Base-by-base conservation (phyloP, 768 basidiomycete genomes). In the Zangia roseola region DNA sequence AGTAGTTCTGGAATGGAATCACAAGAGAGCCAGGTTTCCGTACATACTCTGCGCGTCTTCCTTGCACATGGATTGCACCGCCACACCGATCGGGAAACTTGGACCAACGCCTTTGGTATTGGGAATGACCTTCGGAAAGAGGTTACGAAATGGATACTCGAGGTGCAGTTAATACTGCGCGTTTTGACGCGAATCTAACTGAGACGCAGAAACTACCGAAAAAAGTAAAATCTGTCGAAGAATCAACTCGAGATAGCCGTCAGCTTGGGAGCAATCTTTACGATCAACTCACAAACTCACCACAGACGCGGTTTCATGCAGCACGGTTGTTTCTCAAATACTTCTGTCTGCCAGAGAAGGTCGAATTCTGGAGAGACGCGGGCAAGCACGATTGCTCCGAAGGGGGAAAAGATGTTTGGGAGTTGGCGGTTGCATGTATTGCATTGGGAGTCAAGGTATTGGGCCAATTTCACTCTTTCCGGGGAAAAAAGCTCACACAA, bases 251-350 rank as follows among this genome's bases (percentile, higher is more conserved):
- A 25, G 20, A 38, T 14, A 14, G 17, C n/a, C 42, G 40, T 21
- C 45, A 7, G 2, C 17, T 20, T 8, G 54, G 60, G 14, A n/a
- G 12, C 16, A 49, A 62, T 24, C 59, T 86, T 23, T 61, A 69
- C 34, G 79, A 84, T 41, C 81, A 86, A 46, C 71, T 88, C 21
- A 61, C 62, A 8, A 73, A 68, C 3, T 82, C 78, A 0, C 73
- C 72, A 0, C 76, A 84, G 50, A 85, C 84, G 14, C 74, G 82
- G 4, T 86, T 85, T 54, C 84, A 86, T 47, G 84, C 84, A 0
- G 79, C 71, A 0, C 77, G 81, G 59, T 63, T 86, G 52, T 83
- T 86, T 53, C 64, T 74, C 20, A 74, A 82, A 17, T 86, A 82
- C 50, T 78, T 82, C 55, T 68, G 72, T 25, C 59, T 74, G 21